Conservation (phyloP, 495 filamentous ascomycete genomes). For the Penicillium crystallinum region DNA sequence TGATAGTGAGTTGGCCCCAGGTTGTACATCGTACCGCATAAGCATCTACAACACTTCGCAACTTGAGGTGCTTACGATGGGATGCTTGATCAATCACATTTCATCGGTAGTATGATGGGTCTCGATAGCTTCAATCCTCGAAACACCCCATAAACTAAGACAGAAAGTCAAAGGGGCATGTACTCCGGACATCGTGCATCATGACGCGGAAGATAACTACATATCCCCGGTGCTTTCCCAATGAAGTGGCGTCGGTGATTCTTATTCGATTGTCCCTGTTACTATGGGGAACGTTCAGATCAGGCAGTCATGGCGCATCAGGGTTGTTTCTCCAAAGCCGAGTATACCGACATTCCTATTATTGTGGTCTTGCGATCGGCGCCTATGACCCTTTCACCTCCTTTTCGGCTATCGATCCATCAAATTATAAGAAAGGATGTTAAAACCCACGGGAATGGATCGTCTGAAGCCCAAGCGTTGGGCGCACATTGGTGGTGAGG, state of each 20-base stretch:
- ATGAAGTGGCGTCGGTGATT: slow-evolving; percentile 16
- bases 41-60: not conserved
- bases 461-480: slow-evolving; percentile 24
- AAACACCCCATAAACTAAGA: not conserved
- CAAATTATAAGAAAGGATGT: slow-evolving; percentile 17
- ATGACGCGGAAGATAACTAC: slow-evolving; percentile 2
- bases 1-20: not conserved
- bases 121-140: too few relatives aligned
- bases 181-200: not conserved
- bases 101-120: too few relatives aligned
- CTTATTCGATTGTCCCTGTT: not conserved
- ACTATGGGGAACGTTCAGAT: not conserved
- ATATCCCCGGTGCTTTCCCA: slow-evolving; percentile 11
- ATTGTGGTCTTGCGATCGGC: slow-evolving; percentile 23
- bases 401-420: slow-evolving; percentile 20
- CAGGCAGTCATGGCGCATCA: not conserved
- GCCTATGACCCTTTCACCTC: slow-evolving; percentile 26
- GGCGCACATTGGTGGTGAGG: slow-evolving; percentile 11
- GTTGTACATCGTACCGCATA: not conserved
- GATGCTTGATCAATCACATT: too few relatives aligned
- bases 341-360: slow-evolving; percentile 7
- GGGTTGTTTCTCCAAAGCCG: not conserved
- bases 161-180: not conserved
- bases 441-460: slow-evolving; percentile 30
- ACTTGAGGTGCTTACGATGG: too few relatives aligned